These are phyloP conservation scores for Yamadazyma takamatsuzukensis DNA, from an alignment of 805 yeast genomes.

Conservation along the genomic window DNA sequence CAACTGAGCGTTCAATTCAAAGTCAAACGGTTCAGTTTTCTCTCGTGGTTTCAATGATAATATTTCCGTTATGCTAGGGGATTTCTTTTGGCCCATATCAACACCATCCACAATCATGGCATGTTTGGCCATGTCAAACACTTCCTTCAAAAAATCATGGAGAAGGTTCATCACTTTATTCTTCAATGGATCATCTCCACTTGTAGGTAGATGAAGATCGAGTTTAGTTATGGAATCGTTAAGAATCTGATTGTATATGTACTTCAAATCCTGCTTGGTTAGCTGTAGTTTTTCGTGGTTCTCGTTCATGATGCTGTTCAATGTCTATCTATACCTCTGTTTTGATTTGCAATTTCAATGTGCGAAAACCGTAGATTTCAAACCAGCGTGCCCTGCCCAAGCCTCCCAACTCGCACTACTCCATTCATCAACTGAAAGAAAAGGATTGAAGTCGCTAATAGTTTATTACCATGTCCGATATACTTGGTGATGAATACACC, in stretches of 20 bases:
- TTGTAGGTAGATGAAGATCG: constrained; percentile 45
- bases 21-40: constrained; percentile 68
- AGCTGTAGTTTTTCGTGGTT: constrained; percentile 45
- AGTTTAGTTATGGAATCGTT: constrained; percentile 42
- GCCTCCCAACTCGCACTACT: not conserved
- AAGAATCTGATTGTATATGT: constrained; percentile 43
- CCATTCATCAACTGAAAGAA: not conserved
- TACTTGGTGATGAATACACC: constrained; percentile 52
- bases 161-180: constrained; percentile 40
- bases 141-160: constrained; percentile 44
- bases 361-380: too few relatives aligned
- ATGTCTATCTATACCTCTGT: not conserved
- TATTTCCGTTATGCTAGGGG: constrained; percentile 20
- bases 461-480: constrained; percentile 10
- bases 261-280: constrained; percentile 49
- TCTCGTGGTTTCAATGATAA: constrained; percentile 27
- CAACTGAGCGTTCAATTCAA: constrained; percentile 55
- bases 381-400: too few relatives aligned
- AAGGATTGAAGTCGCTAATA: too few relatives aligned
- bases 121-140: constrained; percentile 55
- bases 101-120: constrained; percentile 59
- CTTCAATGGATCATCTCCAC: constrained; percentile 43
- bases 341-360: not conserved
- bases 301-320: not conserved
- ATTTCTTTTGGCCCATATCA: constrained; percentile 20